Base-by-base conservation (phyloP, 352 stramenopile species). In the Nothophytophthora sp. region DNA sequence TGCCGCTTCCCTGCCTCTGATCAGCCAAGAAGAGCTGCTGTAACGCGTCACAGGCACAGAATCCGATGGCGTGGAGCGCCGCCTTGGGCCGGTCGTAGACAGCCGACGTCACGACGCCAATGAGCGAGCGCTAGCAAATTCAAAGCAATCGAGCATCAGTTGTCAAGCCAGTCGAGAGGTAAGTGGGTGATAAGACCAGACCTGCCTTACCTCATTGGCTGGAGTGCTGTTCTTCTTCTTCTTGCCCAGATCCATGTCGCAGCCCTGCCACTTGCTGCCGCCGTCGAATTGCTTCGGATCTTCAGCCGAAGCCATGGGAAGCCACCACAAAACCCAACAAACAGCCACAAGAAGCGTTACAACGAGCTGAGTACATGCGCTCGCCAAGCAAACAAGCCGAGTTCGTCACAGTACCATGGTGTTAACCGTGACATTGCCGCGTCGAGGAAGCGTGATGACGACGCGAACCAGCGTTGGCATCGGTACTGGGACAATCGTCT, bases 41-140 rank as follows among this genome's bases (percentile, higher is more conserved):
- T 3, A 93, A 62, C 13, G 57, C 36, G 25, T 89, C 76, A 46
- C 78, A 90, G 18, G 64, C 64, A 50, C 84, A 83, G 41, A 90
- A 93, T 3, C 76, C 83, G 5, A 70, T 58, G 0, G 74, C 80
- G 15, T 78, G 78, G 58, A 83, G 81, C 32, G 73, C 70, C 1
- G 73, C 58, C 54, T 88, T 93, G 5, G 83, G 78, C 39, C 73
- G 72, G 29, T 93, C 83, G 45, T 93, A 91, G n/a, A 93, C 63
- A 10, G 81, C 76, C 5, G 78, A 91, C 11, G 80, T 91, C 36
- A 90, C 65, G 41, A 76, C 88, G 3, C 83, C 83, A 18, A 88
- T 49, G 3, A 88, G 42, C 35, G 55, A 40, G 30, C 60, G 71
- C 72, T 86, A 42, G 18, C 9, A 42, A 12, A 49, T 7, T 50